A percentile compares a stretch with the other conserved stretches of the same genome.
Evolutionary conservation across 768 basidiomycete species (phyloP).

Genomic region (Porphyrellus cyaneotinctus): DNA sequence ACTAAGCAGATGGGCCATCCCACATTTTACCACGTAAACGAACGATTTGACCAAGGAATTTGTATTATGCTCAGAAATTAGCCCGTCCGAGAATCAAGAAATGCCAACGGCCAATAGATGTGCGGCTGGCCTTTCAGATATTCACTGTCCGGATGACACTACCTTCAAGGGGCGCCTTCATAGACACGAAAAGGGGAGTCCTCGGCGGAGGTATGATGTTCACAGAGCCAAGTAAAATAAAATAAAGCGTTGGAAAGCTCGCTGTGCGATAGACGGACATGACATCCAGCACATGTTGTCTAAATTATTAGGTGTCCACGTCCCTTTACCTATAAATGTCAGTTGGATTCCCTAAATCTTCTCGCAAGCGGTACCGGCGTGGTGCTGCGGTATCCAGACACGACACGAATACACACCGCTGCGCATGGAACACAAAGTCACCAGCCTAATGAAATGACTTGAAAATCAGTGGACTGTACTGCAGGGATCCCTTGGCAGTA

Average conservation of each 20-base stretch:
- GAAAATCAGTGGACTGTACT: background rate
- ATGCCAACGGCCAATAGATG: background rate
- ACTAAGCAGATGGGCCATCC: background rate
- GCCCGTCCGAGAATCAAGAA: background rate
- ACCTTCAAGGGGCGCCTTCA: constrained; percentile 1
- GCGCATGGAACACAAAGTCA: background rate
- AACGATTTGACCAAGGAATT: background rate
- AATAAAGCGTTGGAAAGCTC: constrained; percentile 2
- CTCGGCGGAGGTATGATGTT: constrained; percentile 1
- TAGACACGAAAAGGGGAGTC: constrained; percentile 14
- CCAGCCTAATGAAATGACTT: constrained; percentile 2
- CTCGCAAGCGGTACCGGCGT: constrained; percentile 21
- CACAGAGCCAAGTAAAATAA: constrained; percentile 2
- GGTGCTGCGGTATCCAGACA: constrained; percentile 9
- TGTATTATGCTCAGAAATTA: background rate
- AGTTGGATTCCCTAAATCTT: constrained; percentile 15
- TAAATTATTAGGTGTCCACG: constrained; percentile 7
- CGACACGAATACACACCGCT: background rate
- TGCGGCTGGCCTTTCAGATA: background rate
- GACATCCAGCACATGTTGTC: constrained; percentile 18
- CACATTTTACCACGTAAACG: background rate
- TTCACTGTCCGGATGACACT: background rate
- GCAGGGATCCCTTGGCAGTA: background rate
- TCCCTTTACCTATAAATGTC: constrained; percentile 15
- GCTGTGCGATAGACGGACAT: constrained; percentile 25